phyloP scores from a whole-genome alignment of 164 flowering plant genomes.

The Amborella trichopoda region DNA sequence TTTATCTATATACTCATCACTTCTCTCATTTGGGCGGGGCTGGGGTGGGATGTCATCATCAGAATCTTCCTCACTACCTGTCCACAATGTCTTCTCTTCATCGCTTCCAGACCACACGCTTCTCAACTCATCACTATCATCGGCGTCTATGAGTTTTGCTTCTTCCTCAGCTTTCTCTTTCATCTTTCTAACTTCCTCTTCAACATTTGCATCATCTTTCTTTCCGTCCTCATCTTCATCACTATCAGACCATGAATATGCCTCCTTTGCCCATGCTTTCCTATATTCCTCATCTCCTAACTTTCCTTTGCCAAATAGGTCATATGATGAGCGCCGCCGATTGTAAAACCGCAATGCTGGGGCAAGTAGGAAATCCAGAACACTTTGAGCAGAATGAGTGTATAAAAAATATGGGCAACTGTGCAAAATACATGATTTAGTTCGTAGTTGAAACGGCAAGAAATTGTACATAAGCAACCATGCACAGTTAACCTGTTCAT shows the following conservation, averaged over 20 bases:
- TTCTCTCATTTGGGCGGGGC: constrained; percentile 66
- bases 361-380: constrained; percentile 3
- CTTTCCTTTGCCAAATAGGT: constrained; percentile 59
- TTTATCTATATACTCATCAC: constrained; percentile 74
- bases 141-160: constrained; percentile 71
- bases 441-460: no score
- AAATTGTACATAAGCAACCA: no score
- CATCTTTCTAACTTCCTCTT: constrained; percentile 48
- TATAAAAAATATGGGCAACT: no score
- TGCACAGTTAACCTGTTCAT: no score
- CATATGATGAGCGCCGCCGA: constrained; percentile 34
- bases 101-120: constrained; percentile 94
- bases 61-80: constrained; percentile 76
- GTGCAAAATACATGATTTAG: no score
- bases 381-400: neutral
- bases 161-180: constrained; percentile 62
- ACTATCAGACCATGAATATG: constrained; percentile 81
- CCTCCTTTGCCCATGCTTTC: constrained; percentile 54
- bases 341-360: constrained; percentile 56
- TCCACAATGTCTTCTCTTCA: constrained; percentile 93
- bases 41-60: constrained; percentile 85
- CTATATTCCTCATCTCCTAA: constrained; percentile 52
- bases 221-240: constrained; percentile 40
- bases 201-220: constrained; percentile 20
- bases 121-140: constrained; percentile 81